Evolutionary conservation across 202 grass and related monocot species (phyloP), one percentile per base, ranked within the genome.

Genomic region (Carex arenaria): DNA sequence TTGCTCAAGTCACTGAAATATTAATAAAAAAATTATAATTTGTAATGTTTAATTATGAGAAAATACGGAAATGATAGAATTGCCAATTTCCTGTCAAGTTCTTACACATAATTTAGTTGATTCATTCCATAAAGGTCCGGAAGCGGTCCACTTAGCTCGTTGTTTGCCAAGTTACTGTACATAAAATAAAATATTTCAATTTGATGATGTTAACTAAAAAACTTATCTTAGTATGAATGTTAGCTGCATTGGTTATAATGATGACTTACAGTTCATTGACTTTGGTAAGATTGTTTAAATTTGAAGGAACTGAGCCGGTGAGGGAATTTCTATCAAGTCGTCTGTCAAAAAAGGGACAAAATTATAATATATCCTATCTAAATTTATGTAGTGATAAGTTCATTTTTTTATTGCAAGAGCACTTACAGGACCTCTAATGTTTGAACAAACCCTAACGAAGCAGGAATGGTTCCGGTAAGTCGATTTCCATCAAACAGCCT

Each of bases 111-210:
- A 67, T 96, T 84, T 64, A 99, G 91, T 10, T 2, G 7, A 67
- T 30, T n/a, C 93, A 99, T 96, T 78, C 85, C 79, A 10, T 78
- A 84, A 26, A 99, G 91, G 86, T 99, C 54, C 9, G 96, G 93
- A 78, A 99, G 60, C 23, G 28, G 71, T 82, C 96, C 96, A 0
- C 77, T 95, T 66, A 99, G 80, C 72, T 86, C 84, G 64, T 99
- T 99, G 69, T 99, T 96, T 79, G 93, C 93, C 52, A 99, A 87
- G 81, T 96, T 94, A 59, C 96, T 99, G 91, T 82, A 91, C 65
- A 52, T 19, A 6, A 53, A 81, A 42, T 52, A 7, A 49, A 5
- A 57, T 78, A 73, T 73, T 38, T 12, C 54, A 36, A 78, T 78
- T 34, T 36, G 38, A 8, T 60, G 17, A 78, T n/a, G 7, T 59